These are phyloP conservation scores for Syzygium aromaticum DNA, from an alignment of 345 rosid genomes.

Conservation along the genomic window DNA sequence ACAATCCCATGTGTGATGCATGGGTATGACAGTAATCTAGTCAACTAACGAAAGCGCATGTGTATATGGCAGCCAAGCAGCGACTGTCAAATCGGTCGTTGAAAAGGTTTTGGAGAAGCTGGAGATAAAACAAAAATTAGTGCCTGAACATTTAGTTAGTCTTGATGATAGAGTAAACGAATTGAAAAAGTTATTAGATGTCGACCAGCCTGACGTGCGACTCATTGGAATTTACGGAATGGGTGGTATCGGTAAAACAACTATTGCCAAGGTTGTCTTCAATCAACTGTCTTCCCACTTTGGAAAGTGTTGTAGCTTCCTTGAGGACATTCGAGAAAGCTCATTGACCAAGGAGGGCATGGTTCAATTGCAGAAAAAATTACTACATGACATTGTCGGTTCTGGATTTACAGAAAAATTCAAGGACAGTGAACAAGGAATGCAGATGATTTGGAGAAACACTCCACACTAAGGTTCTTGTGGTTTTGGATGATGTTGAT, in stretches of 20 bases:
- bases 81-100: not conserved
- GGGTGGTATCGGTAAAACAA: not conserved
- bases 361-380: not conserved
- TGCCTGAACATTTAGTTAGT: not conserved
- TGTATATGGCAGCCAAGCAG: not conserved
- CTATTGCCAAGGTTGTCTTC: not conserved
- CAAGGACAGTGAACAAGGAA: not conserved
- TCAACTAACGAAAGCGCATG: not conserved
- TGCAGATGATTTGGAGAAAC: not conserved
- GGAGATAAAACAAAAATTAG: not conserved
- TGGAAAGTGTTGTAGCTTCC: not conserved
- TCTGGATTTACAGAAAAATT: not conserved
- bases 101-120: not conserved
- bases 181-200: not conserved
- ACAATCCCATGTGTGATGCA: not conserved
- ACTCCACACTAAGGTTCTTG: not conserved
- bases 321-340: not conserved
- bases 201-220: not conserved
- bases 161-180: not conserved
- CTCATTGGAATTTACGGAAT: not conserved
- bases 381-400: not conserved
- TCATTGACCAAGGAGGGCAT: not conserved
- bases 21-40: not conserved
- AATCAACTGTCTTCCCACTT: not conserved
- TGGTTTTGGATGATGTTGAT: not conserved